A percentile compares a stretch with the other conserved stretches of the same genome.
Conservation (phyloP, 331 rosid genomes). For the Malus hybrid region DNA sequence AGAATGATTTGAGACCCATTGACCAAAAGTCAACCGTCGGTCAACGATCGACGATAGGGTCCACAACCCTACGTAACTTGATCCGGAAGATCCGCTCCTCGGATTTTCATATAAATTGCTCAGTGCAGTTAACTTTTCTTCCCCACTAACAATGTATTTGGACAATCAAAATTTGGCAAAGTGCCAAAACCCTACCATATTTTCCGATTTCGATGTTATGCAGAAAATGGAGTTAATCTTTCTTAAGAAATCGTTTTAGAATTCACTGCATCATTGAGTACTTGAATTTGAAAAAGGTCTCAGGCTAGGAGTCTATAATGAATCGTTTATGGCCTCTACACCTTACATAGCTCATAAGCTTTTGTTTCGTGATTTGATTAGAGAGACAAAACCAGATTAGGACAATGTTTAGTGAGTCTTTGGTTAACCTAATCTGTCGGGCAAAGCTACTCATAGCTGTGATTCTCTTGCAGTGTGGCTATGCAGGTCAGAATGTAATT, state of each 20-base stretch:
- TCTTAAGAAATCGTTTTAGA: not conserved
- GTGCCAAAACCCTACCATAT: not conserved
- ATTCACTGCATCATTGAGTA: not conserved
- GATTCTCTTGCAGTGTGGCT: slow-evolving; percentile 16
- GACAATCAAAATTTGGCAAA: not conserved
- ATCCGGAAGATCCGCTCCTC: too few relatives aligned
- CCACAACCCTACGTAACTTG: too few relatives aligned
- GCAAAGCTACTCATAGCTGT: slow-evolving; percentile 9
- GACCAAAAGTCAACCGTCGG: too few relatives aligned
- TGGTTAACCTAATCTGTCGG: not conserved
- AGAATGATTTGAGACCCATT: too few relatives aligned
- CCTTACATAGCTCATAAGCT: not conserved
- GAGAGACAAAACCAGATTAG: not conserved
- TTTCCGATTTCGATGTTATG: not conserved
- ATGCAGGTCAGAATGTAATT: slow-evolving; percentile 21
- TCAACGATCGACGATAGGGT: too few relatives aligned
- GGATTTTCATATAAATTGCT: not conserved
- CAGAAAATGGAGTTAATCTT: not conserved
- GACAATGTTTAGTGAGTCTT: not conserved
- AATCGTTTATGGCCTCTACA: not conserved
- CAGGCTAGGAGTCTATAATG: not conserved
- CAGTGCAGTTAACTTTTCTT: not conserved
- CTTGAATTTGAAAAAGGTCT: not conserved
- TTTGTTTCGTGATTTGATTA: too few relatives aligned
- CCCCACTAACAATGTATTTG: not conserved